Base-by-base conservation (phyloP, 495 filamentous ascomycete genomes). In the Thermothielavioides terrestris region DNA sequence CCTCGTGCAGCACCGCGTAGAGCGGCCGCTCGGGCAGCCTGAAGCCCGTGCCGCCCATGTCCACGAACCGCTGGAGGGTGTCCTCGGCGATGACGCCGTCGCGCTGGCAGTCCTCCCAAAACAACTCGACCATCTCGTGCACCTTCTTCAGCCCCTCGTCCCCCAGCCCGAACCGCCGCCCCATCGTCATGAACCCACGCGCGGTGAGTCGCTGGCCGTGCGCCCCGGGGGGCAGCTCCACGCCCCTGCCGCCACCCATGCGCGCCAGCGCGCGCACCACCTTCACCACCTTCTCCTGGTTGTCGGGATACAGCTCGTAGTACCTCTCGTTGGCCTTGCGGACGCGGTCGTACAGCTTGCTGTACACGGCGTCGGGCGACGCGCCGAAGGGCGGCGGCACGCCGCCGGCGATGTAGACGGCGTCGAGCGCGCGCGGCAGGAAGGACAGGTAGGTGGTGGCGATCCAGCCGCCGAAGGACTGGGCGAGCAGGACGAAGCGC, bases 381-480 rank as follows among this genome's bases (percentile, higher is more conserved):
- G 75, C 72, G 14, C 82, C 77, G 6, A 94, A 64, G n/a, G n/a
- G n/a, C 0, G 90, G 83, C 12, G 86, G 79, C 49, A 95, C 71
- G 0, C 90, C 90, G 26, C 87, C 90, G 15, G 78, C 80, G 18
- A 87, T 71, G 60, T 88, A 94, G n/a, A 80, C 85, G 62, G 89
- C 86, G 32, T 71, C 73, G 40, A 96, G 65, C 0, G 84, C 81
- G 32, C 83, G 72, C 0, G 87, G 86, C 25, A 78, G 80, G 49
- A 83, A 78, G 1, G 85, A 91, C 10, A 95, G 72, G 61, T 94
- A 95, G 3, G 83, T 86, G 14, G 83, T 70, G 2, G 74, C 75
- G 39, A 85, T 88, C 69, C 94, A 95, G 0, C 90, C 91, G 25
- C 91, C 90, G 59, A 90, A 96, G 15, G 83, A 88, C 65, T 95